Base-by-base conservation (phyloP, 75 land plant species). In the Picea sitchensis region DNA sequence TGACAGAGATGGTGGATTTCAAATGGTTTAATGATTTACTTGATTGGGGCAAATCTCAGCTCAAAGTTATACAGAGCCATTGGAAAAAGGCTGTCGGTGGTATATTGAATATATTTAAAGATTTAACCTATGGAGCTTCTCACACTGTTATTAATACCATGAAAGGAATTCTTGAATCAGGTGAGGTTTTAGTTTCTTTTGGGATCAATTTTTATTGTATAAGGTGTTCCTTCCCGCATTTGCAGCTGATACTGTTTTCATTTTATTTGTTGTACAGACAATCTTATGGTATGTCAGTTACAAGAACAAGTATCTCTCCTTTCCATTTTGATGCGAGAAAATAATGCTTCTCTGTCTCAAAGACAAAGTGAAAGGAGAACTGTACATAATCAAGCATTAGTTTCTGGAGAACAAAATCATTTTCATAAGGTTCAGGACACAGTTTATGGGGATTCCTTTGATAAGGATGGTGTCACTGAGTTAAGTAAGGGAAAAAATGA, bases 21-120 rank as follows among this genome's bases (percentile, higher is more conserved):
- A 78, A 38, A 20, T 97, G 99, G 99, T 84, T 97, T 81, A 75
- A 78, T 73, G 85, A 90, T 86, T 85, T 97, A 78, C 38, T 87
- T 1, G 89, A 84, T 18, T 90, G 95, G 94, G 98, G 91, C 73
- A 89, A 84, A 18, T 83, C 90, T 72, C 78, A 85, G 75, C 84
- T 90, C 81, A 65, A 61, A 44, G 84, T 89, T 3, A 75, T 97
- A 31, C 77, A 58, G 56, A 87, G 92, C 32, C 85, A 91, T 73
- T 97, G 98, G 98, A 91, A 82, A 59, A 85, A 82, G 13, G 84
- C 90, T 38, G 14, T 90, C 13, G n/a, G 20, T 21, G 81, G 83
- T n/a, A 74, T 93, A 74, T 76, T 95, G 31, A 77, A 75, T 4
- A 61, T 77, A 56, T n/a, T 94, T 41, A 88, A 78, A 65, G 58